Base-by-base conservation (phyloP, 345 rosid species). In the Linum trigynum region DNA sequence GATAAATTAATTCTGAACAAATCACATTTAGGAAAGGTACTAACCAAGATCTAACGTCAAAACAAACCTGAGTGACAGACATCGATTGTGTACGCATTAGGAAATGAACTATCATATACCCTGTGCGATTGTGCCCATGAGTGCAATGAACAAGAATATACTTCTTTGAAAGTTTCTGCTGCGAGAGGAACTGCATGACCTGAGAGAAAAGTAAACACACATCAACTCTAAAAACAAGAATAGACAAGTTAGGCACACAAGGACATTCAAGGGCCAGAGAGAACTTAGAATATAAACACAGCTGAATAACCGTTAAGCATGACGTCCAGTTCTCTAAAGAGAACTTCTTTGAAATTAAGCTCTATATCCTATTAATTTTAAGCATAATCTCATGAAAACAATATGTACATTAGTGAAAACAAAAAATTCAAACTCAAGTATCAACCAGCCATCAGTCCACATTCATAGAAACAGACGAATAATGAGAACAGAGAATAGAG, bases 41-140 rank as follows among this genome's bases (percentile, higher is more conserved):
- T 36, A 53, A 64, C 65, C 7, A 40, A 61, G 12, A 23, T 1
- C 63, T 58, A 43, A 43, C 9, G 11, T 57, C 58, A 67, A 32
- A 65, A 72, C 83, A 63, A 23, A 87, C 99, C 92, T 87, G 86
- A 5, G 91, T 78, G 62, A 95, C 99, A 73, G 95, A 83, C 78
- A 87, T 83, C 35, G 90, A 67, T 42, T 58, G 66, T 43, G 96
- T 77, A 23, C 99, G 92, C 98, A 95, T 86, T 53, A 95, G 88
- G 80, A 84, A 91, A 74, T 95, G 97, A 39, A 87, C 84, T 42
- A 91, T 86, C 99, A 95, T 95, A 75, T 81, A 95, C 68, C 99
- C 98, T 15, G 99, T 95, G 40, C 99, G 96, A 64, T 95, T 91
- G 75, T 89, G 96, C 45, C 99, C 99, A 75, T 95, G 99, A 2